Evolutionary conservation across 176 grass and related monocot genomes (phyloP).

Genomic region (Aegilops umbellulata): DNA sequence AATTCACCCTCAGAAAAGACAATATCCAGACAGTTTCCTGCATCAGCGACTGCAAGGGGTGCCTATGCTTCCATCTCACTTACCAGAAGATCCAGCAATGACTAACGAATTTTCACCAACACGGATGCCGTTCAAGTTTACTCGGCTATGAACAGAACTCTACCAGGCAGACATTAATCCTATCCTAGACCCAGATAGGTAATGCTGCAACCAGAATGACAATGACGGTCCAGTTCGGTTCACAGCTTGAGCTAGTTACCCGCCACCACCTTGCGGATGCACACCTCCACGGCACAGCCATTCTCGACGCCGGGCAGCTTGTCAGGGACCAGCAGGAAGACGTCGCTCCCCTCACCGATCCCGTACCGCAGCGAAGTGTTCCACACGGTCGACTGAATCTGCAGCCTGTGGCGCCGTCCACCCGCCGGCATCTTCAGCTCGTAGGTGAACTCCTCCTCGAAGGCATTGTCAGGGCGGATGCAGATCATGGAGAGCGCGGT

Average conservation of each 20-base stretch:
- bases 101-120: background rate
- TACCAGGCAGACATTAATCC: background rate
- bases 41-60: background rate
- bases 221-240: no score
- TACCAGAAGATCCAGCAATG: background rate
- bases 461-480: background rate
- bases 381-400: constrained; percentile 4
- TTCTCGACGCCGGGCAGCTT: background rate
- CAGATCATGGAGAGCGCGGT: constrained; percentile 12
- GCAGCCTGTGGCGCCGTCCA: background rate
- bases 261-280: background rate
- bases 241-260: background rate
- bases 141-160: background rate
- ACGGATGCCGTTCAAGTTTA: background rate
- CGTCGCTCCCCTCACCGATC: background rate
- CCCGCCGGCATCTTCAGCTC: background rate
- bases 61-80: background rate
- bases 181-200: background rate
- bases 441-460: background rate
- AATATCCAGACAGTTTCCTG: background rate
- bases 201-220: background rate
- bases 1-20: background rate
- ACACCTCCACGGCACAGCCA: background rate
- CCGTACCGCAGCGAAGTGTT: constrained; percentile 1
- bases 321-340: background rate